These are phyloP conservation scores for Cryoendolithus antarcticus DNA, from an alignment of 2,329 filamentous ascomycete species.

Conservation along the genomic window DNA sequence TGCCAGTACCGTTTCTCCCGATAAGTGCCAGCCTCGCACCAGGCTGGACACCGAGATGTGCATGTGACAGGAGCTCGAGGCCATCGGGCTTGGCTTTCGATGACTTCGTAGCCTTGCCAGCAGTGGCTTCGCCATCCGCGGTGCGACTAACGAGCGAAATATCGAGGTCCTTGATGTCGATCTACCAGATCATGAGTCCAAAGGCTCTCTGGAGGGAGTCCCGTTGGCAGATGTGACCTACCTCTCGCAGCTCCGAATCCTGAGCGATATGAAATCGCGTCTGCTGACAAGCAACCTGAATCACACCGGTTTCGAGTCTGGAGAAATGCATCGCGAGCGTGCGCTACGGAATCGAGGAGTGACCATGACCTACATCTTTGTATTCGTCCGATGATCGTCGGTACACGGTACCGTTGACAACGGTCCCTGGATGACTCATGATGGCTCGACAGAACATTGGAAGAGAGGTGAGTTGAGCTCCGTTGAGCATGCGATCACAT, in stretches of 20 bases:
- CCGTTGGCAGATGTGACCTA: neutral
- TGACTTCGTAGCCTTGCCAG: constrained; percentile 18
- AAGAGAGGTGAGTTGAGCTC: no score
- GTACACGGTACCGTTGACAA: no score
- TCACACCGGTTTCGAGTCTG: neutral
- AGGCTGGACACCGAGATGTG: constrained; percentile 58
- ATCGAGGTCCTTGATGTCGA: constrained; percentile 53
- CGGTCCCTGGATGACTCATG: no score
- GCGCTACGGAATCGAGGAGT: no score
- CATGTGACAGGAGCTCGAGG: constrained; percentile 55
- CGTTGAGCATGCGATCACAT: no score
- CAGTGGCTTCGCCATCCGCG: constrained; percentile 19
- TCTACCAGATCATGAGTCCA: constrained; percentile 13
- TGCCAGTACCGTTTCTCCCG: constrained; percentile 71
- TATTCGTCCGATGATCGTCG: no score
- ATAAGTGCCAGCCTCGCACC: constrained; percentile 66
- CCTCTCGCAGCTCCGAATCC: constrained; percentile 3
- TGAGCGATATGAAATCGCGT: constrained; percentile 8
- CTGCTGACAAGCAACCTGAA: constrained; percentile 7
- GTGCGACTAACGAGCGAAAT: constrained; percentile 45
- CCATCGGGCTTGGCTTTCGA: constrained; percentile 33
- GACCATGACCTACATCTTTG: no score
- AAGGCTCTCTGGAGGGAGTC: neutral
- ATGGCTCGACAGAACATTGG: no score
- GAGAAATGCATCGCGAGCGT: no score